phyloP scores from a whole-genome alignment of 164 flowering plant species.

The Santalum album region DNA sequence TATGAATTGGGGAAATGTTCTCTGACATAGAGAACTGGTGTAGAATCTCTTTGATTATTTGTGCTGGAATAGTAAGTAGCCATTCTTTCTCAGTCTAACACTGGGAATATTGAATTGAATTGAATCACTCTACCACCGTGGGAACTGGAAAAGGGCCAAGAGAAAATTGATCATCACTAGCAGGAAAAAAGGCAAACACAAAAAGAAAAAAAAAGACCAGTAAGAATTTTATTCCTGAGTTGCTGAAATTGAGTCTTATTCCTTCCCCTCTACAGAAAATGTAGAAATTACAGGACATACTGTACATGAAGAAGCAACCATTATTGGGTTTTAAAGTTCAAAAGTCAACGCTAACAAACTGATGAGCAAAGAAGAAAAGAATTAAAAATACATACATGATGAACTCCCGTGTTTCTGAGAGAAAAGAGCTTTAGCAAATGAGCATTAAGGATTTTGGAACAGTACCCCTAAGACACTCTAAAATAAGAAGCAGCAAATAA shows the following conservation, averaged over 20 bases:
- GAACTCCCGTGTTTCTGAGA: too few species aligned
- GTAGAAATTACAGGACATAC: too few species aligned
- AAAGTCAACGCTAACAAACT: too few species aligned
- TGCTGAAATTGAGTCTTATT: too few species aligned
- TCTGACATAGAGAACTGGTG: conserved; percentile 42
- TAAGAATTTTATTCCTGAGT: not conserved
- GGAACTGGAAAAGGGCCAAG: conserved; percentile 9
- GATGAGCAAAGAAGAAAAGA: too few species aligned
- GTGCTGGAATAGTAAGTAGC: conserved; percentile 62
- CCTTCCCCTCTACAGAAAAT: too few species aligned
- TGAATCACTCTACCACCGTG: not conserved
- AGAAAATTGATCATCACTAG: not conserved
- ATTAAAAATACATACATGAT: too few species aligned
- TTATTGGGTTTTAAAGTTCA: too few species aligned
- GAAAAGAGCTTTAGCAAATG: too few species aligned
- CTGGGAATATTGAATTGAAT: not conserved
- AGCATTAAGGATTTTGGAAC: too few species aligned
- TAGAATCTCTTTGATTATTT: conserved; percentile 47
- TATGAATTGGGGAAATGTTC: conserved; percentile 41
- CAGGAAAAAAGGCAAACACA: not conserved
- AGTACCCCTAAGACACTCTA: not conserved
- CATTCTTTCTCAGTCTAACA: conserved; percentile 25
- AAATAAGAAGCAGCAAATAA: not conserved
- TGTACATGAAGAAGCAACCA: too few species aligned
- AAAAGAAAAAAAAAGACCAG: not conserved